Percentiles rank a stretch among this genome's conserved stretches.
Evolutionary conservation across 768 basidiomycete species (phyloP).

Genomic region (Mycena sanguinolenta): DNA sequence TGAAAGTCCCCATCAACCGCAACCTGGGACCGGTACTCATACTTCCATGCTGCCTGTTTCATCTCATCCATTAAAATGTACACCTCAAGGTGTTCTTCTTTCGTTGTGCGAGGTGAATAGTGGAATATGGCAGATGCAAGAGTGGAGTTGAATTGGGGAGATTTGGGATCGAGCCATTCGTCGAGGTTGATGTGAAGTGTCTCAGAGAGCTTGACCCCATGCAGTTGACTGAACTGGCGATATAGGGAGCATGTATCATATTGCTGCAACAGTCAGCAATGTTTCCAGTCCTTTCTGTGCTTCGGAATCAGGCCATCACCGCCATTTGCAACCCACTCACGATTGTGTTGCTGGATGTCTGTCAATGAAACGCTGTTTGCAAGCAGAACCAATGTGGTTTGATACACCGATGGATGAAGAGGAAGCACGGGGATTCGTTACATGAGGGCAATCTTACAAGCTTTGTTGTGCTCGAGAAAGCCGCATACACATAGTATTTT

Average conservation of each 20-base stretch:
- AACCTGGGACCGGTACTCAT: slow-evolving; percentile 40
- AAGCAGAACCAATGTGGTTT: neutral
- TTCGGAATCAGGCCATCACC: too few relatives aligned
- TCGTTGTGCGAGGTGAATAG: slow-evolving; percentile 24
- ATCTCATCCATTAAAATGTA: slow-evolving; percentile 44
- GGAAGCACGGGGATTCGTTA: neutral
- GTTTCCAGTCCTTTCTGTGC: too few relatives aligned
- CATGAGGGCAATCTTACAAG: neutral
- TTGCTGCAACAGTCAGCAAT: neutral
- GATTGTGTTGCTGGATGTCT: too few relatives aligned
- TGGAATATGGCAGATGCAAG: slow-evolving; percentile 45
- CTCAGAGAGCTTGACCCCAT: too few relatives aligned
- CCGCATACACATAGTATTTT: neutral
- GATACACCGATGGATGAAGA: neutral
- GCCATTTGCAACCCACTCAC: too few relatives aligned
- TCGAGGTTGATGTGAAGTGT: too few relatives aligned
- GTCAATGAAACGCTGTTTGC: too few relatives aligned
- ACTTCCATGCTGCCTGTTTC: slow-evolving; percentile 40
- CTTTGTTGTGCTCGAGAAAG: neutral
- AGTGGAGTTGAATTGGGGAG: slow-evolving; percentile 27
- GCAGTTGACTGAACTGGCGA: slow-evolving; percentile 35
- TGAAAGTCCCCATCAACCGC: too few relatives aligned
- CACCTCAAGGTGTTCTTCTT: slow-evolving; percentile 40
- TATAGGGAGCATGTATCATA: slow-evolving; percentile 39
- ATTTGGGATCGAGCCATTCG: neutral